Evolutionary conservation across 164 flowering plant species (phyloP), one percentile per base, ranked within the genome.

Genomic region (Vitis cinerea): DNA sequence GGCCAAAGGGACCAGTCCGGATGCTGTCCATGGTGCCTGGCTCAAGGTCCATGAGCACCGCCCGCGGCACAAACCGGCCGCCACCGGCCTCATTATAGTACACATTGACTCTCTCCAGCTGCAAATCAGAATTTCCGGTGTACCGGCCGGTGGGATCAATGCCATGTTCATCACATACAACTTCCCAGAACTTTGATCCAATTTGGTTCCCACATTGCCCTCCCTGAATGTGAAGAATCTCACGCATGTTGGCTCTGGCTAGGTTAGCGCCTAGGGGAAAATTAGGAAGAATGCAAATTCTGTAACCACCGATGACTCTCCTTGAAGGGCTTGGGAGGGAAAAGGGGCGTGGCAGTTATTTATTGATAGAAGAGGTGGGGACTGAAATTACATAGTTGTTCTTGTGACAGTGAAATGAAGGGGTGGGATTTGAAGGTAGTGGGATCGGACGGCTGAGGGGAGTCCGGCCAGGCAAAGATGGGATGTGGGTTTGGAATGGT

Each of bases 181-280:
- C 70, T 29, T 74, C 77, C 77, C 77, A 74, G 63, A 74, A 74
- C 63, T 75, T 75, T 9, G 78, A 71, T 16, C 78, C 78, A 10
- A 75, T 75, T 55, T 75, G 78, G 71, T 75, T 75, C 71, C 78
- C 78, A 17, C 78, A 75, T 62, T 75, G 74, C 74, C 78, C 78
- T 66, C 78, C 78, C 51, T 75, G 78, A 17, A 75, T 67, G 74
- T 71, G 78, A 8, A 75, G 78, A 58, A 75, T 75, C 61, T 75
- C 78, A 12, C 74, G 63, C 78, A 75, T 75, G 67, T 61, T 66
- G 11, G 62, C 64, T 29, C n/a, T 19, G 44, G 37, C 27, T 12
- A 23, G 27, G 27, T 23, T 23, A 23, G 27, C 27, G 27, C 27
- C 27, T 23, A 37, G 61, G 75, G 70, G 65, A 12, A 66, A 67